Percentiles rank a stretch among this genome's conserved stretches.
These are phyloP conservation scores for Aspergillus viridinutans DNA, from an alignment of 2,329 filamentous ascomycete species.

Conservation along the genomic window DNA sequence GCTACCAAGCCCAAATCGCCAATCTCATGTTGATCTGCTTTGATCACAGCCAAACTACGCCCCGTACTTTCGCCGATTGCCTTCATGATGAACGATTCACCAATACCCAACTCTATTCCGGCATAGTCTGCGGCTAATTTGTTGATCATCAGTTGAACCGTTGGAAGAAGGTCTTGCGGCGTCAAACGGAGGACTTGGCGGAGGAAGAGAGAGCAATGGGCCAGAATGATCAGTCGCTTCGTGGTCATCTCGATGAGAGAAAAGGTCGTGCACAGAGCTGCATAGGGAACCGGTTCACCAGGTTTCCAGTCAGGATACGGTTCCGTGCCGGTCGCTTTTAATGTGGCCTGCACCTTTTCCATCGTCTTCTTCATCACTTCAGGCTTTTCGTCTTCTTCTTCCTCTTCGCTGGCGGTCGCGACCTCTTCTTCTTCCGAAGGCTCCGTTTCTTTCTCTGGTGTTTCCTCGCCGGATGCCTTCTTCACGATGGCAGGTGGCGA, in stretches of 20 bases:
- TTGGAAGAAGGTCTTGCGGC: constrained; percentile 79
- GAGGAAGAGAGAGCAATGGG: constrained; percentile 85
- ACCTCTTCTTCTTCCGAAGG: constrained; percentile 30
- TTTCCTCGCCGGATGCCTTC: constrained; percentile 47
- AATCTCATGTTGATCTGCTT: constrained; percentile 92
- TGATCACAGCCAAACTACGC: constrained; percentile 81
- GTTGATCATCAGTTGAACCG: constrained; percentile 93
- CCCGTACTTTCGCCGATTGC: constrained; percentile 93
- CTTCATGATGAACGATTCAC: constrained; percentile 98
- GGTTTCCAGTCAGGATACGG: constrained; percentile 94
- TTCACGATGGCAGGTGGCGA: constrained; percentile 24
- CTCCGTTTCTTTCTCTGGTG: constrained; percentile 20
- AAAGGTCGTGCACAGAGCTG: constrained; percentile 89
- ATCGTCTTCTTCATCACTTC: constrained; percentile 69
- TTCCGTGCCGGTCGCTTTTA: constrained; percentile 66
- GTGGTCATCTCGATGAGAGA: constrained; percentile 92
- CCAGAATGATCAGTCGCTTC: constrained; percentile 81
- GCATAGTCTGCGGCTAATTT: constrained; percentile 96
- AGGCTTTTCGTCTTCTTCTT: constrained; percentile 62
- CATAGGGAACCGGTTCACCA: constrained; percentile 86
- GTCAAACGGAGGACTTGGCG: constrained; percentile 91
- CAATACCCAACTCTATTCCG: constrained; percentile 95
- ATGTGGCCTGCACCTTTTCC: constrained; percentile 72
- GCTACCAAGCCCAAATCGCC: constrained; percentile 92
- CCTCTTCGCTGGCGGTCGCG: constrained; percentile 43